phyloP scores from a whole-genome alignment of 1,139 yeast species.

The Protomyces pachydermus region DNA sequence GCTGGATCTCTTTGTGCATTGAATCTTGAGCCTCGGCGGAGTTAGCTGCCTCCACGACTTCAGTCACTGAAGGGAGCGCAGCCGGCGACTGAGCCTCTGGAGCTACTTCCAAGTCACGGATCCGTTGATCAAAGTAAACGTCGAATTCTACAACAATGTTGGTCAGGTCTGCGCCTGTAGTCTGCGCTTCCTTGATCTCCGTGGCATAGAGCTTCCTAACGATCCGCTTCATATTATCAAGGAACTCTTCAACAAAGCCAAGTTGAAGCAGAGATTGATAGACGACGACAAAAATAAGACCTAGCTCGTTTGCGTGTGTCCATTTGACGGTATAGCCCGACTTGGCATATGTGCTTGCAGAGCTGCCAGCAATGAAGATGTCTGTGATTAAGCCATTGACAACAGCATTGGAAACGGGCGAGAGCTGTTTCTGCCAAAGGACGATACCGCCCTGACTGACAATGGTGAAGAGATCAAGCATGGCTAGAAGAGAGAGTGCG shows the following conservation, averaged over 20 bases:
- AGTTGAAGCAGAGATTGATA: constrained; percentile 41
- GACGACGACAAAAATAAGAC: constrained; percentile 34
- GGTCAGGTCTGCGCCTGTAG: constrained; percentile 31
- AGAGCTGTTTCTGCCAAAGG: constrained; percentile 44
- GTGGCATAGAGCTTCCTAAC: constrained; percentile 38
- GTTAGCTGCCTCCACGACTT: neutral
- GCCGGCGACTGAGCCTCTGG: neutral
- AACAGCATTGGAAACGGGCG: constrained; percentile 45
- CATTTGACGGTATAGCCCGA: constrained; percentile 43
- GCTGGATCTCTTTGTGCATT: too few relatives aligned
- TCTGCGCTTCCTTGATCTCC: constrained; percentile 33
- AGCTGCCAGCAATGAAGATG: constrained; percentile 44
- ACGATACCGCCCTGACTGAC: constrained; percentile 58
- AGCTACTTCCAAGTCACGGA: constrained; percentile 35
- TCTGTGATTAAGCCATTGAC: constrained; percentile 51
- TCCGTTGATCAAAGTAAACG: constrained; percentile 39
- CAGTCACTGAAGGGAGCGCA: too few relatives aligned
- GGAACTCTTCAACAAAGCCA: constrained; percentile 39
- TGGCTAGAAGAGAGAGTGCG: constrained; percentile 31
- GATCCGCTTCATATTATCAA: constrained; percentile 39
- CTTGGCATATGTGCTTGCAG: constrained; percentile 32
- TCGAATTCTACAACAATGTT: constrained; percentile 37
- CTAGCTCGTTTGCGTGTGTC: constrained; percentile 39
- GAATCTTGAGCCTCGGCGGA: neutral
- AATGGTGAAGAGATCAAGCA: constrained; percentile 55